These are phyloP conservation scores for Skeletonema grethae DNA, from an alignment of 108 stramenopile genomes.

Conservation along the genomic window DNA sequence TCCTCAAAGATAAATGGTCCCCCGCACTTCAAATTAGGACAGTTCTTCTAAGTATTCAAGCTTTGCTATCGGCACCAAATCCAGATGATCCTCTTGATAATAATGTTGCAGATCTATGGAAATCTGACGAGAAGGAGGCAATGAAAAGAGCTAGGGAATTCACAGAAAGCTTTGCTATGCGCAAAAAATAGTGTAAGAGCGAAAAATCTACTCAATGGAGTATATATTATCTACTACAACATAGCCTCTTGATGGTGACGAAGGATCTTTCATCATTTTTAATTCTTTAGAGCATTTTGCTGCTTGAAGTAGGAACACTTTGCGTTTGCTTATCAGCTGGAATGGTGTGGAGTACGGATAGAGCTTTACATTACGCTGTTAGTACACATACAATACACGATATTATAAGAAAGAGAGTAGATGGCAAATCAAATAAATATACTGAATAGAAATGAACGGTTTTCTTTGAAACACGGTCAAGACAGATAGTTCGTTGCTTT, in stretches of 20 bases:
- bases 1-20: conserved; percentile 99
- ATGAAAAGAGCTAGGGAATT: conserved; percentile 87
- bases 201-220: not conserved
- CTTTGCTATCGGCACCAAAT: conserved; percentile 95
- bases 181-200: not conserved
- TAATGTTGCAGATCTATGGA: conserved; percentile 97
- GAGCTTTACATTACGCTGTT: too few species aligned
- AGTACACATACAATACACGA: too few species aligned
- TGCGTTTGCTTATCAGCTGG: too few species aligned
- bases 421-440: too few species aligned
- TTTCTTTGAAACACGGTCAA: too few species aligned
- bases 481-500: not conserved
- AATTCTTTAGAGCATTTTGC: too few species aligned
- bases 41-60: conserved; percentile 92
- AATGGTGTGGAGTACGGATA: too few species aligned
- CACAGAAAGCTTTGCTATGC: conserved; percentile 89
- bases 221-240: not conserved
- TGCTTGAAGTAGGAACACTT: too few species aligned
- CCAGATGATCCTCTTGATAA: conserved; percentile 99
- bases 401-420: too few species aligned
- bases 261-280: not conserved
- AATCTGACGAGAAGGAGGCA: conserved; percentile 92
- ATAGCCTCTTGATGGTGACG: too few species aligned
- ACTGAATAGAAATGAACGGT: too few species aligned
- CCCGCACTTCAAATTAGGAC: conserved; percentile 98